Base-by-base conservation (phyloP, 78 protist species). In the Dictyostelium intermedium region DNA sequence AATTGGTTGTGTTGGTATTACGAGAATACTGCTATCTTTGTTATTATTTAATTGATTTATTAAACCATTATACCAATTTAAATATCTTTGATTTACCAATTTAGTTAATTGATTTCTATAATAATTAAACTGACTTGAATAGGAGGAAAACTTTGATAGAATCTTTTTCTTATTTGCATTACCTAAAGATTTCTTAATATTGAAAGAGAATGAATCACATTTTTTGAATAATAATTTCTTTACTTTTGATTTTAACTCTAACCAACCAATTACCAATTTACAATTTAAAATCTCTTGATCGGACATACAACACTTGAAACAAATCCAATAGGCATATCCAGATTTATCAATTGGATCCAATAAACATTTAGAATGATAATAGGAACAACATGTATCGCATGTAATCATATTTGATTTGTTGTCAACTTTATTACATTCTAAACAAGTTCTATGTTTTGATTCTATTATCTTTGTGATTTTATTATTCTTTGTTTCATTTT, bases 191-290 rank as follows among this genome's bases (percentile, higher is more conserved):
- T 78, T 50, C 82, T 80, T 41, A 14, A 74, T 23, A 56, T 56
- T 69, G n/a, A 34, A 70, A 41, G 60, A 89, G 82, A 89, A 70
- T 39, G 94, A n/a, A 41, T 89, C 94, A 89, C 87, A 89, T 50
- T 80, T 89, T 30, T 80, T 73, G 16, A 47, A 50, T 76, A 89
- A 41, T 74, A 89, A 16, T 16, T 61, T 43, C 82, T 80, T 89
- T 25, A 79, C 56, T 70, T 89, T 89, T 9, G 83, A 69, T 47
- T 83, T 89, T 30, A 89, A 23, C 66, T 89, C 94, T 25, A 89
- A 69, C 94, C 94, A 89, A 66, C 80, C 94, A 43, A 89, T 89
- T 6, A 89, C 78, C 41, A 86, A 41, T 86, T 86, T 86, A 60
- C 92, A 86, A 86, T 86, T 86, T 47, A 86, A 41, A 37, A 86